Evolutionary conservation across 495 filamentous ascomycete genomes (phyloP).

Genomic region (Xylaria intraflava): DNA sequence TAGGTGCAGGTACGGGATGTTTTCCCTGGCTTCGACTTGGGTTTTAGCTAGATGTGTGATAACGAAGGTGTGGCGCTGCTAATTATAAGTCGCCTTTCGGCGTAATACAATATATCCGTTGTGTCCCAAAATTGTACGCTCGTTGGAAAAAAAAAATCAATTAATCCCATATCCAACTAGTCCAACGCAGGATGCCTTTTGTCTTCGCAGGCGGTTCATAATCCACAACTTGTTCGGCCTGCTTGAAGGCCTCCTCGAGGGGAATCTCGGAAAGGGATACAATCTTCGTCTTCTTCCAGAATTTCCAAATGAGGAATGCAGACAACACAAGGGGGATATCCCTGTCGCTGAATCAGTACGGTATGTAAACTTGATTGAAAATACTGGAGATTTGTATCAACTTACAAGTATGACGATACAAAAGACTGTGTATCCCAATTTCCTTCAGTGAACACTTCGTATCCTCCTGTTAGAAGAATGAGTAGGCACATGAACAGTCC

Average conservation of each 20-base stretch:
- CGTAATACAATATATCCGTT: no score
- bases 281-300: slow-evolving; percentile 47
- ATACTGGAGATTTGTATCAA: neutral
- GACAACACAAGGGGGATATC: slow-evolving; percentile 49
- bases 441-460: slow-evolving; percentile 41
- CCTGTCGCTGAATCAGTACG: slow-evolving; percentile 20
- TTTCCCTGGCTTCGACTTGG: no score
- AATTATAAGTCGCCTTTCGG: no score
- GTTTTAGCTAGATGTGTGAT: no score
- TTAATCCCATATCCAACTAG: slow-evolving; percentile 42
- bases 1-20: no score
- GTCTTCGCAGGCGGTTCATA: slow-evolving; percentile 27
- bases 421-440: slow-evolving; percentile 43
- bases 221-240: slow-evolving; percentile 28
- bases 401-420: slow-evolving; percentile 46
- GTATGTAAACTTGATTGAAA: neutral
- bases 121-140: no score
- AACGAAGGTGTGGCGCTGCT: no score
- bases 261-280: slow-evolving; percentile 46
- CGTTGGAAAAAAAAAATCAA: neutral
- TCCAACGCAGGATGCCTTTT: slow-evolving; percentile 18
- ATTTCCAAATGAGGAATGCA: slow-evolving; percentile 51
- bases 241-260: slow-evolving; percentile 34
- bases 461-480: slow-evolving; percentile 43
- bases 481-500: slow-evolving; percentile 40